Evolutionary conservation across 1,284 basidiomycete genomes (phyloP), one percentile per base, ranked within the genome.

Genomic region (Entoloma clypeatum): DNA sequence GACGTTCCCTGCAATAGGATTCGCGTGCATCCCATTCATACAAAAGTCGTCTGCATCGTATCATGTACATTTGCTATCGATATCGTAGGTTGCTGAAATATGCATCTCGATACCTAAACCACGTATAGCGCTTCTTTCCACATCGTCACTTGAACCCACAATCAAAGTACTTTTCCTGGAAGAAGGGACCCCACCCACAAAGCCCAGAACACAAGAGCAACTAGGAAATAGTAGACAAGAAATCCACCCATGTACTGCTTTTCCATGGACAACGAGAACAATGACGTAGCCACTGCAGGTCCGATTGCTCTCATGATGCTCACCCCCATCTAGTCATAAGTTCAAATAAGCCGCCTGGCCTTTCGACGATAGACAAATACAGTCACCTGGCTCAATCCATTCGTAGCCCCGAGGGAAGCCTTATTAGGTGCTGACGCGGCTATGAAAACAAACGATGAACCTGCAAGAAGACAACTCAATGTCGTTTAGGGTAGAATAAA

Each of bases 221-320:
- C 47, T 13, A 86, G 61, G 25, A 74, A 68, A 49, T 71, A 72
- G 55, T 86, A 87, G 2, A 77, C 82, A 7, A 85, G 63, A 58
- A 71, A 66, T 3, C 81, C 83, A 13, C 71, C 72, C n/a, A 79
- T 56, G 40, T 75, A 72, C n/a, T 71, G 65, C 44, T 70, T 65
- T 47, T 75, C 66, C 11, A 81, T 71, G 1, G 81, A 82, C 8
- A 83, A 55, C 18, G 84, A 84, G 60, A 82, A 86, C 41, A 86
- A 65, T 25, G 82, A 84, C 30, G 78, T 81, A 1, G 79, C 68
- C 3, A 69, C 59, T 2, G 81, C 80, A 9, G 90, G 89, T 1
- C 88, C 88, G 46, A 91, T 71, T 21, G 86, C 75, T 27, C 90
- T 77, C 67, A 69, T 72, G 35, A 76, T 48, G 47, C 74, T 77